Evolutionary conservation across 2,329 filamentous ascomycete genomes (phyloP).

Genomic region (Aspergillus transmontanensis): DNA sequence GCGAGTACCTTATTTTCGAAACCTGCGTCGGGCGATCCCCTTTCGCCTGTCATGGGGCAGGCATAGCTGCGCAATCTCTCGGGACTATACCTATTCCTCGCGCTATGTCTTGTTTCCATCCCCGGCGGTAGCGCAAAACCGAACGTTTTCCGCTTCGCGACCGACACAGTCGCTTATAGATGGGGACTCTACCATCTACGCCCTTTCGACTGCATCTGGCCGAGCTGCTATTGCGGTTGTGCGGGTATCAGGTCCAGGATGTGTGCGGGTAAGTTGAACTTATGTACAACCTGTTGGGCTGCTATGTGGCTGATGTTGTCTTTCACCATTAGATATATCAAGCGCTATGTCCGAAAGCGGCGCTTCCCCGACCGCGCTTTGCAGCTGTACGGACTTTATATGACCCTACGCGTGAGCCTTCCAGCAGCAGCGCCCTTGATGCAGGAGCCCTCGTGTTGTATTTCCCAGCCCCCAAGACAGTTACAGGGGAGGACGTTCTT

Average conservation of each 20-base stretch:
- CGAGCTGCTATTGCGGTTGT: constrained; percentile 89
- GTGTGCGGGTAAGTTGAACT: constrained; percentile 59
- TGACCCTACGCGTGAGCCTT: constrained; percentile 52
- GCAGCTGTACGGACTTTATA: constrained; percentile 77
- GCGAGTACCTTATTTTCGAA: constrained; percentile 27
- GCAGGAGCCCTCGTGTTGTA: constrained; percentile 78
- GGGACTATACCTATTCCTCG: constrained; percentile 16
- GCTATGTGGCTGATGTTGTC: constrained; percentile 2
- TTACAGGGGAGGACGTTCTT: constrained; percentile 88
- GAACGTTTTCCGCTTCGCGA: constrained; percentile 27
- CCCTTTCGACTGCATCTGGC: constrained; percentile 82
- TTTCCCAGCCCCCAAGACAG: constrained; percentile 78
- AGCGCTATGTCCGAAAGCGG: constrained; percentile 58
- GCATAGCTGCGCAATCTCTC: constrained; percentile 3
- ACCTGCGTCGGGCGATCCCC: constrained; percentile 29
- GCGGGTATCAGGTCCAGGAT: constrained; percentile 79
- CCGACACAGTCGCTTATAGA: constrained; percentile 24
- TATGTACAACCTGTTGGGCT: background rate
- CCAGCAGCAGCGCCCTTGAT: constrained; percentile 61
- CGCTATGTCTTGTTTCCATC: constrained; percentile 12
- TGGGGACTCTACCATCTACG: constrained; percentile 73
- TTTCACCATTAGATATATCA: constrained; percentile 61
- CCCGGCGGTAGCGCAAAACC: constrained; percentile 13
- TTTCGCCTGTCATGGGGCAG: constrained; percentile 28
- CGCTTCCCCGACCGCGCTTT: constrained; percentile 60